Conservation (phyloP, 1,139 yeast species). For the Pichia cactophila region DNA sequence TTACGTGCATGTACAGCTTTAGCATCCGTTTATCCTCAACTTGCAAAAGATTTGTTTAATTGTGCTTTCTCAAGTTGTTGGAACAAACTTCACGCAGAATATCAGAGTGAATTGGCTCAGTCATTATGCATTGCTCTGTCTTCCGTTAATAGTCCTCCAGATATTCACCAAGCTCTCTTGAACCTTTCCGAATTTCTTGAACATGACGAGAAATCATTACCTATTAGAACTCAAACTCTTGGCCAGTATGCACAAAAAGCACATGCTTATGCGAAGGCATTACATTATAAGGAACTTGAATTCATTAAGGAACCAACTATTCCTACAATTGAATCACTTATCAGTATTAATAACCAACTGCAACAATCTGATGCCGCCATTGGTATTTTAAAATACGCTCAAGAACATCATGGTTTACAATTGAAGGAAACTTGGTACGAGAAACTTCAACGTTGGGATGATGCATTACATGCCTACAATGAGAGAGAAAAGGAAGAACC, state of each 20-base stretch:
- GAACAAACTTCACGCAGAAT: constrained; percentile 87
- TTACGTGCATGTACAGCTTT: constrained; percentile 87
- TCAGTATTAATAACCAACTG: constrained; percentile 85
- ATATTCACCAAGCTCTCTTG: constrained; percentile 80
- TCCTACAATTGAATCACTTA: constrained; percentile 85
- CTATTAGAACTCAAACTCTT: constrained; percentile 79
- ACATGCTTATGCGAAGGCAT: constrained; percentile 95
- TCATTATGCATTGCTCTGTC: constrained; percentile 82
- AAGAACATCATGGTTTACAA: constrained; percentile 84
- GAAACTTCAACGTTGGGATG: constrained; percentile 96
- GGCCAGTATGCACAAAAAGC: constrained; percentile 93
- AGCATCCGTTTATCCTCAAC: constrained; percentile 81
- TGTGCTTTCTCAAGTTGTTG: constrained; percentile 95
- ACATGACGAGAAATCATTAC: constrained; percentile 90
- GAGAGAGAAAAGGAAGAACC: constrained; percentile 57
- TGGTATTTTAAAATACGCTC: constrained; percentile 93
- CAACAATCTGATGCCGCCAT: constrained; percentile 98
- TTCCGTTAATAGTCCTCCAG: constrained; percentile 92
- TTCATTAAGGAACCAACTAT: constrained; percentile 91
- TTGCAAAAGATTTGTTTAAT: constrained; percentile 87
- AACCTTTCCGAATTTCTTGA: constrained; percentile 96
- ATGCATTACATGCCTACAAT: constrained; percentile 84
- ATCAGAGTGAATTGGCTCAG: constrained; percentile 84
- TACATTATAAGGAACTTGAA: constrained; percentile 92
- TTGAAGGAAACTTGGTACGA: constrained; percentile 97